phyloP scores from a whole-genome alignment of 2,329 filamentous ascomycete genomes.

The Cadophora sp. region DNA sequence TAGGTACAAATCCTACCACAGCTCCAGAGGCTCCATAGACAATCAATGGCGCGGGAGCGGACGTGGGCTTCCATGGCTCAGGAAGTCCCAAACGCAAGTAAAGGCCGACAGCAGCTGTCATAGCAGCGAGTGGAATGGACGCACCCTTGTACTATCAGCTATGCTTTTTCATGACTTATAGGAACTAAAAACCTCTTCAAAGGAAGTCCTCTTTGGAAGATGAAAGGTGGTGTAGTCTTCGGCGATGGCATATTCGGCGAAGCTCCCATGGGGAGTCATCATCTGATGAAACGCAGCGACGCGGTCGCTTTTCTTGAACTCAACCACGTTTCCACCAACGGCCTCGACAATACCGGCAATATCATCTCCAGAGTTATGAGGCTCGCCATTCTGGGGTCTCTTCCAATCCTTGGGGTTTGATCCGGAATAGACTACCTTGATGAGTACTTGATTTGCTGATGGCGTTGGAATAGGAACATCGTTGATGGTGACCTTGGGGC shows the following conservation, averaged over 20 bases:
- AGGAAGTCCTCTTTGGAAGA: slow-evolving; percentile 41
- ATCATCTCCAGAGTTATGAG: slow-evolving; percentile 46
- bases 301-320: slow-evolving; percentile 53
- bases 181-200: slow-evolving; percentile 39
- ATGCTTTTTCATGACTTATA: slow-evolving; percentile 48
- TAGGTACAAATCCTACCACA: slow-evolving; percentile 33
- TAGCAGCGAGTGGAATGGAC: slow-evolving; percentile 52
- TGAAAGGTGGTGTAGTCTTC: slow-evolving; percentile 62
- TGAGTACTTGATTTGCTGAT: slow-evolving; percentile 43
- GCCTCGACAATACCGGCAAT: slow-evolving; percentile 53
- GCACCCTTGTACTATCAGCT: slow-evolving; percentile 50
- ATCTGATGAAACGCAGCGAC: slow-evolving; percentile 61
- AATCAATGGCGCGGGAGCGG: slow-evolving; percentile 35
- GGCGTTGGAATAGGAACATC: slow-evolving; percentile 44
- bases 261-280: slow-evolving; percentile 57
- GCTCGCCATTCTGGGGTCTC: slow-evolving; percentile 24
- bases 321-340: slow-evolving; percentile 55
- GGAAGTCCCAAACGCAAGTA: slow-evolving; percentile 49
- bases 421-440: slow-evolving; percentile 44
- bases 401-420: slow-evolving; percentile 46
- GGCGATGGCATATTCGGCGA: slow-evolving; percentile 66
- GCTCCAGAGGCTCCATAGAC: slow-evolving; percentile 42
- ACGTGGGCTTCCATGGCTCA: slow-evolving; percentile 46
- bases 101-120: slow-evolving; percentile 52
- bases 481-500: slow-evolving; percentile 39